These are phyloP conservation scores for Neofusicoccum laricinum DNA, from an alignment of 2,329 filamentous ascomycete species.

Conservation along the genomic window DNA sequence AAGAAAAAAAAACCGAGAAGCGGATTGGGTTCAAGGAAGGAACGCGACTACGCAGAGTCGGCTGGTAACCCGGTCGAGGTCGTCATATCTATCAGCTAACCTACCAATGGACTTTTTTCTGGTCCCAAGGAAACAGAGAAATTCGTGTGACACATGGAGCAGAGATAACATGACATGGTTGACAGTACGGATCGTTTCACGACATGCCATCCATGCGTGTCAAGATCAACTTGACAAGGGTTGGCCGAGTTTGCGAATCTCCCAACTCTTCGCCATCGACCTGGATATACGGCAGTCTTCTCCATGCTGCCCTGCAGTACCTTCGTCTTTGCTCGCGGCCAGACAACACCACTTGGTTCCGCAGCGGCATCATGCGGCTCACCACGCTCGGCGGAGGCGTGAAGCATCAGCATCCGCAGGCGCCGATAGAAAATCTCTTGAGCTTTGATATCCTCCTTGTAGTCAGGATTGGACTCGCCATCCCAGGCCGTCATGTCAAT, in stretches of 20 bases:
- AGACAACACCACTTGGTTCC: neutral
- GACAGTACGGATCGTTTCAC: neutral
- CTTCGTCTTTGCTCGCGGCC: neutral
- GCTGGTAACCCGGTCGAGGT: too few relatives aligned
- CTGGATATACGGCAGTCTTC: neutral
- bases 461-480: neutral
- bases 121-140: too few relatives aligned
- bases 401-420: neutral
- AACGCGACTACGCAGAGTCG: too few relatives aligned
- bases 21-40: too few relatives aligned
- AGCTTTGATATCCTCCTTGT: neutral
- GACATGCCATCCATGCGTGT: neutral
- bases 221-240: neutral
- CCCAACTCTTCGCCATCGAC: neutral
- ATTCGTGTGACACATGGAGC: too few relatives aligned
- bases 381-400: neutral
- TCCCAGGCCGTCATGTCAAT: neutral
- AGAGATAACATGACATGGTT: too few relatives aligned
- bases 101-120: too few relatives aligned
- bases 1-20: too few relatives aligned
- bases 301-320: neutral
- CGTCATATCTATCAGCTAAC: too few relatives aligned
- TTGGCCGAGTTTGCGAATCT: neutral
- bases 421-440: neutral
- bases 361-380: neutral